Evolutionary conservation across 2,329 filamentous ascomycete species (phyloP), one percentile per base, ranked within the genome.

Genomic region (Madurella mycetomatis): DNA sequence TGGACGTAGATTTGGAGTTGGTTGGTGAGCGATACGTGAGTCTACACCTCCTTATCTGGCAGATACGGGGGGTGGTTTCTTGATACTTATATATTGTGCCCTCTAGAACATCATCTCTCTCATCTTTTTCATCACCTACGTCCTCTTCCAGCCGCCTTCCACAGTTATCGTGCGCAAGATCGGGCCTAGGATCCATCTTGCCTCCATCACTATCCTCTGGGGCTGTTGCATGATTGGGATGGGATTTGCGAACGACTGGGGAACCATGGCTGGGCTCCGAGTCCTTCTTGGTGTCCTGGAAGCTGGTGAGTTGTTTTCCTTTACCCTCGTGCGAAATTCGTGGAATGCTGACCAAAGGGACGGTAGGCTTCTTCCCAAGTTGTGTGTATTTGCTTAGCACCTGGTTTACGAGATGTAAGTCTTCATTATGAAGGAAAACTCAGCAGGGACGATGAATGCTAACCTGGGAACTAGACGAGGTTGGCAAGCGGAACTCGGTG

Each of bases 41-140:
- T 60, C 47, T 32, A 25, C 7, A 25, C 25, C 25, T 7, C 7
- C 25, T 25, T 7, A 7, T 25, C 25, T 25, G 25, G 25, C 25
- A 25, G 4, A 25, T 25, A 3, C 25, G 3, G 25, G 25, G 25
- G 25, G 25, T 25, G 7, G 7, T 25, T 7, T 7, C 25, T 25
- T 7, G 25, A 25, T 25, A 25, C 25, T 25, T 25, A 25, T 15
- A 42, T 11, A 25, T 1, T 13, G 18, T n/a, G 9, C 12, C 58
- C 4, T 37, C 11, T 37, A 79, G 75, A 79, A 82, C n/a, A 79
- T 90, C 63, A 78, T 86, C 53, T 86, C 86, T 3, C 74, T 90
- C 37, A 76, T 89, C 64, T 90, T 90, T 73, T 90, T 90, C 74
- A 76, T 88, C 60, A 80, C 85, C 1, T 91, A 90, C 67, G 79